Conservation (phyloP, 108 stramenopile genomes). For the Conticribra guillardii region DNA sequence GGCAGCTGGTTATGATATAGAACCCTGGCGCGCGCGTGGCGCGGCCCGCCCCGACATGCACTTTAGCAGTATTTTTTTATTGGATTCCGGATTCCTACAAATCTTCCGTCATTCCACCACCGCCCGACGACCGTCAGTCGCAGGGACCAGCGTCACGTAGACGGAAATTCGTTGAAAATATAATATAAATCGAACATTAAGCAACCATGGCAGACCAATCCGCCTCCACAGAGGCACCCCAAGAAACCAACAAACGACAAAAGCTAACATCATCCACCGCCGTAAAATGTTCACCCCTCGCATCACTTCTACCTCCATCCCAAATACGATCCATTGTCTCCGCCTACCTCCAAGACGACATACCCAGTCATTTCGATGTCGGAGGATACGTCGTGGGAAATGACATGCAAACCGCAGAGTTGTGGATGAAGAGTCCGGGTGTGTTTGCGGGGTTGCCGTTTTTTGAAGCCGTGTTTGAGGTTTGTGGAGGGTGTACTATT, state of each 20-base stretch:
- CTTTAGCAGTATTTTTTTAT: too few species aligned
- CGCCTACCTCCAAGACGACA: slow-evolving; percentile 92
- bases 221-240: neutral
- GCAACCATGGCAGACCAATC: neutral
- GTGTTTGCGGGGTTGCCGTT: slow-evolving; percentile 96
- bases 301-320: slow-evolving; percentile 50
- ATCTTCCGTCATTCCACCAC: too few species aligned
- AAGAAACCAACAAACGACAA: neutral
- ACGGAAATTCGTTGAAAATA: too few species aligned
- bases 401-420: slow-evolving; percentile 54
- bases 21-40: too few species aligned
- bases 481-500: slow-evolving; percentile 78
- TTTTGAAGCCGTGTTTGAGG: slow-evolving; percentile 87
- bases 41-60: too few species aligned
- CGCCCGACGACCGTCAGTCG: too few species aligned
- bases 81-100: too few species aligned
- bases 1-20: too few species aligned
- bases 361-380: slow-evolving; percentile 94
- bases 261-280: slow-evolving; percentile 1
- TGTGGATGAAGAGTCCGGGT: slow-evolving; percentile 87
- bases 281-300: slow-evolving; percentile 19
- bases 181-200: too few species aligned
- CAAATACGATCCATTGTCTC: slow-evolving; percentile 47
- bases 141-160: too few species aligned
- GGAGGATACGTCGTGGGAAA: slow-evolving; percentile 95